A percentile compares a stretch with the other conserved stretches of the same genome.
phyloP scores from a whole-genome alignment of 176 grass and related monocot genomes.

The barley (Hordeum vulgare) region DNA sequence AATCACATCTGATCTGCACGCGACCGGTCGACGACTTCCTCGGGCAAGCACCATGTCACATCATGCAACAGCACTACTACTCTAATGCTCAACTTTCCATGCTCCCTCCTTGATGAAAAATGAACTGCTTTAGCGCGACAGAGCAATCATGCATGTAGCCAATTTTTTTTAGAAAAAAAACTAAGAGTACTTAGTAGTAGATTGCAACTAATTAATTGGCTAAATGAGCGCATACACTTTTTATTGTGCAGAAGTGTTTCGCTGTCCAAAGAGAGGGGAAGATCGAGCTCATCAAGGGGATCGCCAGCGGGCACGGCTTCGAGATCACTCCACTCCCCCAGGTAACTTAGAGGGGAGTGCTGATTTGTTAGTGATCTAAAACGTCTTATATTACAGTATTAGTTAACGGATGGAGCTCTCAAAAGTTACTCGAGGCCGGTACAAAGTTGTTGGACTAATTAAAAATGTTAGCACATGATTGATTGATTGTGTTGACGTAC shows the following conservation, averaged over 20 bases:
- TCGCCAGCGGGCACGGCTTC: conserved; percentile 50
- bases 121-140: background rate
- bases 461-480: background rate
- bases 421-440: too few relatives aligned
- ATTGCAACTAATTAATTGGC: background rate
- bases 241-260: conserved; percentile 45
- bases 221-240: background rate
- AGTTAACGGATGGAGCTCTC: too few relatives aligned
- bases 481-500: background rate
- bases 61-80: too few relatives aligned
- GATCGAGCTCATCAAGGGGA: conserved; percentile 58
- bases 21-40: background rate
- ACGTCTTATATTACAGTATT: too few relatives aligned
- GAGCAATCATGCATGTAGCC: background rate
- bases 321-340: conserved; percentile 64
- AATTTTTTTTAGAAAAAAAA: too few relatives aligned
- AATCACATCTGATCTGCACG: background rate
- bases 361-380: too few relatives aligned
- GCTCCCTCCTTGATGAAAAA: background rate
- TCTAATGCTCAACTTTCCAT: too few relatives aligned
- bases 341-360: too few relatives aligned
- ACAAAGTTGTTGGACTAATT: background rate
- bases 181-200: background rate
- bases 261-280: conserved; percentile 51
- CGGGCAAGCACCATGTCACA: background rate